phyloP scores from a whole-genome alignment of 2,329 filamentous ascomycete species.

The Penicillium sp. region DNA sequence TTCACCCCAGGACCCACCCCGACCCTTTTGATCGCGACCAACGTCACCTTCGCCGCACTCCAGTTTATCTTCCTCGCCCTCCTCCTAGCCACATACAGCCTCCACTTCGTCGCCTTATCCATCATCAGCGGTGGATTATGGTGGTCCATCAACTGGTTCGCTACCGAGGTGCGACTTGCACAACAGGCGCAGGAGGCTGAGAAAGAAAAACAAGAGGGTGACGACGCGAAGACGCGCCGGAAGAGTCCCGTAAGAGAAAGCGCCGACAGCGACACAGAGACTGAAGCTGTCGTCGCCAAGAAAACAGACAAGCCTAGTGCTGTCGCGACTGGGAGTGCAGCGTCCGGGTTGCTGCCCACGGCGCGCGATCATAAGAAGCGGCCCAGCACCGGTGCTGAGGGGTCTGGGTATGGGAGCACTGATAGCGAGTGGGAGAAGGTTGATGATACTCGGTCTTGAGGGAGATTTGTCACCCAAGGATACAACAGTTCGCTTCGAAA shows the following conservation, averaged over 20 bases:
- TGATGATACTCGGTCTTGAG: slow-evolving; percentile 44
- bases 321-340: slow-evolving; percentile 18
- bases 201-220: slow-evolving; percentile 45
- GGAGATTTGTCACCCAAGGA: background rate
- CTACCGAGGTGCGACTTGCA: slow-evolving; percentile 58
- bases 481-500: background rate
- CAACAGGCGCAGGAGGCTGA: slow-evolving; percentile 48
- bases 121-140: slow-evolving; percentile 77
- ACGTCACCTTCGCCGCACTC: slow-evolving; percentile 80
- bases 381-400: slow-evolving; percentile 48
- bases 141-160: slow-evolving; percentile 98
- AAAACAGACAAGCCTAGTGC: slow-evolving; percentile 11
- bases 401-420: slow-evolving; percentile 65
- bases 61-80: slow-evolving; percentile 75
- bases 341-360: slow-evolving; percentile 51
- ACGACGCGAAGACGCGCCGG: slow-evolving; percentile 24
- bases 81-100: slow-evolving; percentile 75
- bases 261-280: slow-evolving; percentile 48
- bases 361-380: slow-evolving; percentile 45
- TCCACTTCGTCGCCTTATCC: slow-evolving; percentile 85
- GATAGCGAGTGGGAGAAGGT: slow-evolving; percentile 99
- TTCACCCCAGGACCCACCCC: slow-evolving; percentile 91
- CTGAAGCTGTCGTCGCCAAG: slow-evolving; percentile 31
- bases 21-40: slow-evolving; percentile 83
- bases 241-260: slow-evolving; percentile 34